Conservation (phyloP, 78 protist genomes). For the Dictyostelium discoideum region DNA sequence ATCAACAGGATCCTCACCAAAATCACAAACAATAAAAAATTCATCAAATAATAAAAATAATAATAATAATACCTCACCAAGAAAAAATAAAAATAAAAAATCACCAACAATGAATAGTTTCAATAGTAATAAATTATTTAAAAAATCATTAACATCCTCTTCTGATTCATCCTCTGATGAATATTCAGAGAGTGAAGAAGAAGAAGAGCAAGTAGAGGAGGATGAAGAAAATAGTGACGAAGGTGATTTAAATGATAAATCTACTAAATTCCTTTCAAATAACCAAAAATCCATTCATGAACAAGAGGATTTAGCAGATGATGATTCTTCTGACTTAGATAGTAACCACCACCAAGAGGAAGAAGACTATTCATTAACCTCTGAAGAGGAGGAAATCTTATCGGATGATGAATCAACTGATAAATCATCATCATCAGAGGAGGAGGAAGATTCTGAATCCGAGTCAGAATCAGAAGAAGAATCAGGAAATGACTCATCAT, state of each 20-base stretch:
- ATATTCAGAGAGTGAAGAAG: constrained; percentile 16
- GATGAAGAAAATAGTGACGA: background rate
- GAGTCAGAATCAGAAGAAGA: background rate
- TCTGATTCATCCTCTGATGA: background rate
- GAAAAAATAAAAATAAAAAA: background rate
- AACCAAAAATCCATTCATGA: background rate
- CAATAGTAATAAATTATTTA: background rate
- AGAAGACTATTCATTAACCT: background rate
- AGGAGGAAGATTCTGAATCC: background rate
- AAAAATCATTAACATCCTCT: background rate
- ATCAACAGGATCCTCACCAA: background rate
- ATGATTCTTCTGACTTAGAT: background rate
- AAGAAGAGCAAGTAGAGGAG: constrained; percentile 14
- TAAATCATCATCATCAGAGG: constrained; percentile 3
- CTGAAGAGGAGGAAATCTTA: background rate
- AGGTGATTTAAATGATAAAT: background rate
- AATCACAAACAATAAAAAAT: background rate
- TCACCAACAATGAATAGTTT: background rate
- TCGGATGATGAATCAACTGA: background rate
- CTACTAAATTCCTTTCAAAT: background rate
- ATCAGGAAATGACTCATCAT: background rate
- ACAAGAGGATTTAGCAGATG: background rate
- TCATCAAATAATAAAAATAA: background rate
- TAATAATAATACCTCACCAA: background rate
- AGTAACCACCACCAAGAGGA: background rate